Evolutionary conservation across 331 rosid genomes (phyloP).

Genomic region (Pyracantha coccinea): DNA sequence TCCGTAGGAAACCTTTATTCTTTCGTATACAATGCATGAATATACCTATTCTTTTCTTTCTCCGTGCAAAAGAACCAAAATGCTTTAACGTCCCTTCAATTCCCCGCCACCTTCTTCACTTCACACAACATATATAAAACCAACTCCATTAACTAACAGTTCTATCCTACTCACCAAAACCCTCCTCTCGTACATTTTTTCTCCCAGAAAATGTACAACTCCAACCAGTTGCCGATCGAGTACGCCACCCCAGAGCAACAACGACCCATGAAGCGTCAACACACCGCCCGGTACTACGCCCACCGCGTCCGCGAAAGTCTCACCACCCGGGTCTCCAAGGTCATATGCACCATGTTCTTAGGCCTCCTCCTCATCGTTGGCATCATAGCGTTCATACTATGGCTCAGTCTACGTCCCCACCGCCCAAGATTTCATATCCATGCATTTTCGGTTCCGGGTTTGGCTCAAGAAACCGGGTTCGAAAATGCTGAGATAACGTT

Average conservation of each 20-base stretch:
- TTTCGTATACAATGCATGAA: not conserved
- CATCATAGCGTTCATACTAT: constrained; percentile 48
- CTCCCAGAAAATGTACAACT: constrained; percentile 20
- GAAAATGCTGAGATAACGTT: constrained; percentile 38
- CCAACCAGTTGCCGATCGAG: constrained; percentile 7
- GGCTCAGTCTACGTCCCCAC: constrained; percentile 88
- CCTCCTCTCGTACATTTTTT: not conserved
- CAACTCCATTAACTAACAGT: not conserved
- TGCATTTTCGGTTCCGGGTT: constrained; percentile 47
- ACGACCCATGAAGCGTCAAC: constrained; percentile 31
- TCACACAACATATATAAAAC: not conserved
- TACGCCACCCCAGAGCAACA: constrained; percentile 5
- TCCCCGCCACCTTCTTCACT: not conserved
- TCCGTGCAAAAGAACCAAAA: constrained; percentile 31
- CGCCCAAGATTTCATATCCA: constrained; percentile 71
- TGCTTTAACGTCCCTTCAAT: constrained; percentile 15
- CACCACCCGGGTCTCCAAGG: constrained; percentile 59
- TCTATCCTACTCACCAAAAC: not conserved
- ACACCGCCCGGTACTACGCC: constrained; percentile 46
- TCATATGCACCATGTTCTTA: constrained; percentile 59
- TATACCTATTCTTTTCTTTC: constrained; percentile 49
- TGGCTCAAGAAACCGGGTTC: constrained; percentile 37
- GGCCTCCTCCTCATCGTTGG: constrained; percentile 47
- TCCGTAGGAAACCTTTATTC: constrained; percentile 1
- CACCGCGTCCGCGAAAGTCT: constrained; percentile 81